Base-by-base conservation (phyloP, 2,329 filamentous ascomycete species). In the Mycosphaerelloides madeirae region DNA sequence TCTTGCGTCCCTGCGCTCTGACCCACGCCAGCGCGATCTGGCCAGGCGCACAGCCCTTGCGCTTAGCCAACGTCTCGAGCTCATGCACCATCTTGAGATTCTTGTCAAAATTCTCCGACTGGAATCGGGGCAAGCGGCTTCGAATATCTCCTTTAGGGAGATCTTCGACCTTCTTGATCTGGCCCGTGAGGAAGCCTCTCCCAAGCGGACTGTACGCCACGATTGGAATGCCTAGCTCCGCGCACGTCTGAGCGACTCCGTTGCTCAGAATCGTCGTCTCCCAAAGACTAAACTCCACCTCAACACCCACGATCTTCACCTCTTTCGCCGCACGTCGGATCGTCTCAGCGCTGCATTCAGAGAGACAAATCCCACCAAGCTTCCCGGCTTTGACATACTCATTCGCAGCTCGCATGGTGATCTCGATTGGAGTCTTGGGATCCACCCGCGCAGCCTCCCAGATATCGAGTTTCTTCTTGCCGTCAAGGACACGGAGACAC, bases 171-270 rank as follows among this genome's bases (percentile, higher is more conserved):
- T 62, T 68, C 57, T 71, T 74, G 56, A 78, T 65, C 50, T 74
- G 61, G 1, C 77, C 77, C 0, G 76, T 76, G 43, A 82, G 55
- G 66, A 79, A 76, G 1, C 80, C 80, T 19, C 77, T 70, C 3
- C 84, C 81, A 0, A 89, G 70, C 1, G 86, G 85, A 34, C 82
- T 83, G 66, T 88, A 90, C 0, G 83, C 84, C 29, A 87, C 66
- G 37, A 90, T 68, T 0, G 84, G 81, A 48, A 91, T 87, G 36
- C 73, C 68, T 35, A 84, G 65, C 60, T 90, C 74, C 1, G 69
- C 73, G 49, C 79, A 82, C 1, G 74, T 69, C 41, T 69, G 59
- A 2, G 76, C 75, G 1, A 83, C 71, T 14, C 74, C 79, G 49
- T 83, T 82, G 14, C 74, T 62, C 4, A 81, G 62, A 35, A 80